phyloP scores from a whole-genome alignment of 2,329 filamentous ascomycete genomes.

The Curvularia lunata region DNA sequence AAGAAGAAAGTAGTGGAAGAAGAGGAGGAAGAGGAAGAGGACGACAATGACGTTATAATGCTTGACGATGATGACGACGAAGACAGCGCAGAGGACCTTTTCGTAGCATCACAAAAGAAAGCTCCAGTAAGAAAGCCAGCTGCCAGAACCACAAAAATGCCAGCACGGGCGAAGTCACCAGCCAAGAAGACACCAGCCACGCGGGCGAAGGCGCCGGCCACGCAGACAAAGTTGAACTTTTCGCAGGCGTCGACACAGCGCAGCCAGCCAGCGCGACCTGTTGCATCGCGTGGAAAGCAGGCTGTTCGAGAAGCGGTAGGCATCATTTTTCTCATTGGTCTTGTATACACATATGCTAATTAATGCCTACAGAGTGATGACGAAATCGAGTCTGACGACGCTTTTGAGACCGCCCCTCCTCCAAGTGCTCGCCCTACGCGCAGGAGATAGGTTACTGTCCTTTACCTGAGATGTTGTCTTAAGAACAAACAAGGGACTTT shows the following conservation, averaged over 20 bases:
- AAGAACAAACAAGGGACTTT: neutral
- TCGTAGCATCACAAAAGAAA: slow-evolving; percentile 47
- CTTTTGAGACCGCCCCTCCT: slow-evolving; percentile 47
- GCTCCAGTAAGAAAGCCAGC: slow-evolving; percentile 38
- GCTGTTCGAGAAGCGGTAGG: slow-evolving; percentile 50
- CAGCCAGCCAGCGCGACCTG: slow-evolving; percentile 38
- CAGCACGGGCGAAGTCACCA: slow-evolving; percentile 34
- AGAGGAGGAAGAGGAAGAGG: slow-evolving; percentile 52
- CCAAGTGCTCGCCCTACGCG: slow-evolving; percentile 30
- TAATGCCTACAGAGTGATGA: slow-evolving; percentile 47
- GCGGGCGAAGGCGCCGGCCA: slow-evolving; percentile 31
- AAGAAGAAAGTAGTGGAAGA: slow-evolving; percentile 52
- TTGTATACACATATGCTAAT: slow-evolving; percentile 11
- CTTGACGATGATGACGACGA: slow-evolving; percentile 56
- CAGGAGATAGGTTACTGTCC: slow-evolving; percentile 25
- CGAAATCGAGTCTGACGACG: slow-evolving; percentile 52
- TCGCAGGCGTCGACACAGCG: slow-evolving; percentile 48
- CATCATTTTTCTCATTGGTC: neutral
- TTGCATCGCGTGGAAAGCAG: slow-evolving; percentile 37
- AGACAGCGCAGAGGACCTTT: slow-evolving; percentile 56
- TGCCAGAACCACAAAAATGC: slow-evolving; percentile 21
- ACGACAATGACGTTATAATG: slow-evolving; percentile 50
- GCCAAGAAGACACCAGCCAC: slow-evolving; percentile 34
- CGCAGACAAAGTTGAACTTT: slow-evolving; percentile 53
- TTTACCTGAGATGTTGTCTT: too few species aligned